Evolutionary conservation across 306 rosid species (phyloP).

Genomic region (Luffa acutangula): DNA sequence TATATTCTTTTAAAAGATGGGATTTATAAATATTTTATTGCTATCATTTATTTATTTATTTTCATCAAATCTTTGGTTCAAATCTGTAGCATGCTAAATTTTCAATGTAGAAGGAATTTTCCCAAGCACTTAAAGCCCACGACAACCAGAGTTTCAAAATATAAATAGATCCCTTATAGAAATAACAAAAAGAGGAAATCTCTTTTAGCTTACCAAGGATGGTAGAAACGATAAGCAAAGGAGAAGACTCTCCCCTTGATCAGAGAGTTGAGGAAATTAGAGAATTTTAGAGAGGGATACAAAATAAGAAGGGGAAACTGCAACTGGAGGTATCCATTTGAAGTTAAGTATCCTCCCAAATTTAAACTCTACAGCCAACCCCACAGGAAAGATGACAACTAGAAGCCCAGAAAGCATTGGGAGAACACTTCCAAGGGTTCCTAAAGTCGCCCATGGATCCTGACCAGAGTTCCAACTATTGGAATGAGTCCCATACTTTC

Average conservation of each 20-base stretch:
- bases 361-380: not conserved
- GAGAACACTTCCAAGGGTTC: not conserved
- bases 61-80: not conserved
- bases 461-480: not conserved
- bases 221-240: not conserved
- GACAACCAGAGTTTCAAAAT: not conserved
- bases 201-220: not conserved
- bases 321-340: not conserved
- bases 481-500: not conserved
- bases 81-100: not conserved
- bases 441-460: not conserved
- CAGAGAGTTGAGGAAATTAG: not conserved
- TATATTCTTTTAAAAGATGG: not conserved
- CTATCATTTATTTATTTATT: not conserved
- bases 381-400: not conserved
- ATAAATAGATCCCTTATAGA: not conserved
- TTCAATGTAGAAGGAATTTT: not conserved
- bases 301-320: not conserved
- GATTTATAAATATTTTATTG: not conserved
- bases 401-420: not conserved
- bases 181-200: not conserved
- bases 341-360: not conserved
- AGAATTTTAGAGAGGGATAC: not conserved
- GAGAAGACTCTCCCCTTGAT: not conserved
- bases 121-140: not conserved